Percentiles rank a stretch among this genome's conserved stretches.
Evolutionary conservation across 2,329 filamentous ascomycete species (phyloP).

Genomic region (Penicillium sp.): DNA sequence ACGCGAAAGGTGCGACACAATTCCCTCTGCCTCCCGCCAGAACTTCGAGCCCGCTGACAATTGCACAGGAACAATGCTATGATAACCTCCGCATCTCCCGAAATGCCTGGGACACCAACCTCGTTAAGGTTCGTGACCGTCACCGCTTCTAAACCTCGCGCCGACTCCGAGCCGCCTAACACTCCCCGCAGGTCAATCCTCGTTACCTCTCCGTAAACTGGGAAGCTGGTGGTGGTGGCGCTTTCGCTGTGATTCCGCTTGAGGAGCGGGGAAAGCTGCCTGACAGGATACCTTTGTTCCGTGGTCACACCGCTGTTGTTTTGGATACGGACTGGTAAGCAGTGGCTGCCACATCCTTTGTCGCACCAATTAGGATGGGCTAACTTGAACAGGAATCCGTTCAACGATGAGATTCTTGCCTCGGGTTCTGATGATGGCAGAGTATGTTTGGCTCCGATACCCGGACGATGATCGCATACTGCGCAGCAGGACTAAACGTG

Average conservation of each 20-base stretch:
- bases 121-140: conserved; percentile 77
- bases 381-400: conserved; percentile 73
- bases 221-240: conserved; percentile 93
- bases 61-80: conserved; percentile 82
- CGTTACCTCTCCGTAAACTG: conserved; percentile 98
- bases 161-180: conserved; percentile 27
- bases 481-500: conserved; percentile 13
- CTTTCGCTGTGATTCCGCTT: conserved; percentile 93
- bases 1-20: conserved; percentile 72
- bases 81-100: conserved; percentile 96
- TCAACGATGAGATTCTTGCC: conserved; percentile 90
- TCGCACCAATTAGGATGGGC: conserved; percentile 6
- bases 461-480: neutral
- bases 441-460: conserved; percentile 43
- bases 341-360: conserved; percentile 21
- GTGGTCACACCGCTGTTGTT: conserved; percentile 93
- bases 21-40: neutral
- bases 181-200: conserved; percentile 75
- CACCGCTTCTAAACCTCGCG: conserved; percentile 32
- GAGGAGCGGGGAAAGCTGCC: conserved; percentile 88
- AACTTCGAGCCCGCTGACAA: conserved; percentile 14
- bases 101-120: conserved; percentile 99
- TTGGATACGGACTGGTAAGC: conserved; percentile 94
- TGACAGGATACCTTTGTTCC: conserved; percentile 91
- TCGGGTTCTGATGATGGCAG: conserved; percentile 97